Evolutionary conservation across 345 rosid species (phyloP), one percentile per base, ranked within the genome.

Genomic region (Citrus trifoliata): DNA sequence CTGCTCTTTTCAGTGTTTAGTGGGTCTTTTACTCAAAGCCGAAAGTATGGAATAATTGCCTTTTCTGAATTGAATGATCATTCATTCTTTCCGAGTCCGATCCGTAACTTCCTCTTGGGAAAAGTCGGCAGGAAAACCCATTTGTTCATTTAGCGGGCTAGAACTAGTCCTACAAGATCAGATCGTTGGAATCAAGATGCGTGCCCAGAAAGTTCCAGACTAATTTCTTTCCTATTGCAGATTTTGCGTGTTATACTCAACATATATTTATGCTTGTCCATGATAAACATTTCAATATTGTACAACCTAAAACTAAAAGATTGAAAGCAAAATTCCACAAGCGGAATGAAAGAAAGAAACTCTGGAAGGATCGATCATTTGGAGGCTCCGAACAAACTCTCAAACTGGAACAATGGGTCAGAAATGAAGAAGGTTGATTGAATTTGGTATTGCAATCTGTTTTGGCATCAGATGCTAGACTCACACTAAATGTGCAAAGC

Each of bases 41-140:
- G 35, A 66, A 76, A 76, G 79, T n/a, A 40, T 2, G 72, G 79
- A 51, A 66, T 76, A 76, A 76, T 66, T 1, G 51, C 51, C 71
- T 76, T 33, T 19, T 14, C 56, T 4, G 2, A 27, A 64, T 13
- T 3, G 12, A 40, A 9, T n/a, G 5, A 65, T 21, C 53, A 3
- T 35, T 10, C 53, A 4, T 35, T 38, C 55, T 12, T 73, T 73
- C 4, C 14, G 22, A 73, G 10, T 12, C 24, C 5, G 19, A 53
- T 71, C 63, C 64, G 12, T 25, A 48, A 7, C 19, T 37, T 72
- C 61, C 67, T 28, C 67, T 30, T 16, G 38, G 7, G 67, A 19
- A 16, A 14, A 16, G 22, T 27, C 1, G 7, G 58, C 22, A 53
- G 58, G 4, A 0, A 14, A 27, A 14, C 30, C 14, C 28, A 3